A percentile compares a stretch with the other conserved stretches of the same genome.
Conservation (phyloP, 805 yeast genomes). For the Ogataea henricii region DNA sequence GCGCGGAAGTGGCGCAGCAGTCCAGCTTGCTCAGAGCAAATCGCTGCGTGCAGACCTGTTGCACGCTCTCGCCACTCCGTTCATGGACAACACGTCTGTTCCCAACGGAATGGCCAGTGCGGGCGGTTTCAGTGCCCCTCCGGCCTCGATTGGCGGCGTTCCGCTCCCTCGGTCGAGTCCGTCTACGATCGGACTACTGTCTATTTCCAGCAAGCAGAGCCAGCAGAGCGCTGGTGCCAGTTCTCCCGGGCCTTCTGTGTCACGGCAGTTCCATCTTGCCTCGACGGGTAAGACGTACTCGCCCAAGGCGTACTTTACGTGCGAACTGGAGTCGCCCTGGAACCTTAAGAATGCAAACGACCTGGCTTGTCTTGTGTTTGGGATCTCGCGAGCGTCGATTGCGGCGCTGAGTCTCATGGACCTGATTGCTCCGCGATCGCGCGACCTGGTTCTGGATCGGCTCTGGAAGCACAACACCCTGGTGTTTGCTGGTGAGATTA, state of each 20-base stretch:
- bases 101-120: constrained; percentile 5
- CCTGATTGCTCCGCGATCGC: constrained; percentile 73
- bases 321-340: constrained; percentile 77
- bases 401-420: constrained; percentile 68
- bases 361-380: constrained; percentile 84
- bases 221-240: constrained; percentile 30
- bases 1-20: background rate
- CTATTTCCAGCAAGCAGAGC: constrained; percentile 15
- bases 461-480: constrained; percentile 47
- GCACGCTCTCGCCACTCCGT: constrained; percentile 69
- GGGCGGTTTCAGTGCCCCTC: constrained; percentile 3
- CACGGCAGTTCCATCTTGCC: constrained; percentile 53
- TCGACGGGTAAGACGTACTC: constrained; percentile 67
- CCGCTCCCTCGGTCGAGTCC: constrained; percentile 28
- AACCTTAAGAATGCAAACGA: constrained; percentile 82
- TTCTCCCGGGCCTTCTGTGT: constrained; percentile 1
- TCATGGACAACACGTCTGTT: constrained; percentile 44
- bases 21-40: constrained; percentile 39
- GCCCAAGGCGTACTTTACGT: constrained; percentile 86
- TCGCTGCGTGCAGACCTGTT: constrained; percentile 48
- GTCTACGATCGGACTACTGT: constrained; percentile 29
- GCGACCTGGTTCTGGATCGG: constrained; percentile 66
- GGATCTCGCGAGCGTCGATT: constrained; percentile 67
- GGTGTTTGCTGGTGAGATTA: constrained; percentile 79
- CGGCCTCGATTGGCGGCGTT: constrained; percentile 25